Evolutionary conservation across 2,329 filamentous ascomycete species (phyloP).

Genomic region (Bipolaris bicolor): DNA sequence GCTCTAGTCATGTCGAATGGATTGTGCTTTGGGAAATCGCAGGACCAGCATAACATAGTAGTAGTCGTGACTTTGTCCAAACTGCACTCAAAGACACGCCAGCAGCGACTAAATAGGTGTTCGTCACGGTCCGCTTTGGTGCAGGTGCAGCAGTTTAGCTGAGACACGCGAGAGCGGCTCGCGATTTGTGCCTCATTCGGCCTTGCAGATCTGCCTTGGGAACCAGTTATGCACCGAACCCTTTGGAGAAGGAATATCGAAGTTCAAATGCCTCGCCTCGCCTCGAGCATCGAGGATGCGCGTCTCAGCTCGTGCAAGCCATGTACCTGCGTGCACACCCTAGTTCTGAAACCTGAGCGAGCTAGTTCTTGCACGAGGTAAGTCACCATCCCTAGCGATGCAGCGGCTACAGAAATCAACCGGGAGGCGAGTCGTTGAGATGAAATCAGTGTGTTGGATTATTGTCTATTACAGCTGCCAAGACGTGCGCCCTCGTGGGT

Average conservation of each 20-base stretch:
- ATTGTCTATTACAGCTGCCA: constrained; percentile 39
- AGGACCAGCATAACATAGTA: not conserved
- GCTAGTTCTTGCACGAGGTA: not conserved
- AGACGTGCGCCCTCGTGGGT: constrained; percentile 26
- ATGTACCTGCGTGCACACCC: not conserved
- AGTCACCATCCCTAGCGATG: not conserved
- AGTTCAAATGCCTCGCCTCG: constrained; percentile 7
- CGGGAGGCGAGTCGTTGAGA: constrained; percentile 1
- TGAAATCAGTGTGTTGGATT: constrained; percentile 20
- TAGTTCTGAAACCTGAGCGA: not conserved
- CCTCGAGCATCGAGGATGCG: not conserved
- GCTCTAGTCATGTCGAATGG: not conserved
- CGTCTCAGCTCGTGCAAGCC: constrained; percentile 4
- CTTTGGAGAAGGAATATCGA: not conserved
- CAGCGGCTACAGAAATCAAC: not conserved
- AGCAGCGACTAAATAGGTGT: not conserved
- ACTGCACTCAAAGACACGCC: not conserved
- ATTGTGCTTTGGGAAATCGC: not conserved
- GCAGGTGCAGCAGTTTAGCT: not conserved
- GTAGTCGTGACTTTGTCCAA: not conserved
- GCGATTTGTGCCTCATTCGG: constrained; percentile 6
- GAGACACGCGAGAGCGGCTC: constrained; percentile 7
- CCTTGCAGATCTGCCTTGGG: not conserved
- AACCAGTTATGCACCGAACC: not conserved
- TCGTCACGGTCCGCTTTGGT: not conserved